These are phyloP conservation scores for Vigna mungo DNA, from an alignment of 306 rosid genomes.

Conservation along the genomic window DNA sequence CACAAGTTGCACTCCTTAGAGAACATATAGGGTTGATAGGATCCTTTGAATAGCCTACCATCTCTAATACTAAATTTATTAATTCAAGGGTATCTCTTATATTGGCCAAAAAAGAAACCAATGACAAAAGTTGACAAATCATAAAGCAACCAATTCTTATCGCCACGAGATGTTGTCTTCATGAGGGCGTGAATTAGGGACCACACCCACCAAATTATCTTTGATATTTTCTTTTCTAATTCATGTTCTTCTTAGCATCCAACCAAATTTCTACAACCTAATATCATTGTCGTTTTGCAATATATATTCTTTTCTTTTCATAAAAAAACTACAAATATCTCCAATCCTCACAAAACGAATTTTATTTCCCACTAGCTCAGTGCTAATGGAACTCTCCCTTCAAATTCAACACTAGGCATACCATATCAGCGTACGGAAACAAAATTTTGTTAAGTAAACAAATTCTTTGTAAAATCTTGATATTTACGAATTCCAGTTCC, in stretches of 20 bases:
- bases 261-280: conserved; percentile 53
- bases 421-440: neutral
- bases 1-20: conserved; percentile 41
- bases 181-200: conserved; percentile 56
- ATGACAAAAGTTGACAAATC: conserved; percentile 51
- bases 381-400: neutral
- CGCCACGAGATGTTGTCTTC: conserved; percentile 53
- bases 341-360: conserved; percentile 37
- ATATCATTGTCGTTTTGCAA: conserved; percentile 46
- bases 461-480: conserved; percentile 40
- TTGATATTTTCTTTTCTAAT: conserved; percentile 45
- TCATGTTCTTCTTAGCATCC: conserved; percentile 48
- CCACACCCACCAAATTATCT: conserved; percentile 56
- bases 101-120: conserved; percentile 54
- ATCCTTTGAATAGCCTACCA: conserved; percentile 43
- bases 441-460: neutral
- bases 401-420: conserved; percentile 10
- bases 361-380: conserved; percentile 17
- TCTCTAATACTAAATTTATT: conserved; percentile 46
- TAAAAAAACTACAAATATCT: conserved; percentile 12
- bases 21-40: conserved; percentile 13
- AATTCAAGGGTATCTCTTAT: conserved; percentile 43
- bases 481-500: conserved; percentile 33
- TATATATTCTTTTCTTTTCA: conserved; percentile 34
- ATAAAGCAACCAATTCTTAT: conserved; percentile 51